A percentile compares a stretch with the other conserved stretches of the same genome.
These are phyloP conservation scores for Hansenula sp. DNA, from an alignment of 1,139 yeast species.

Conservation along the genomic window DNA sequence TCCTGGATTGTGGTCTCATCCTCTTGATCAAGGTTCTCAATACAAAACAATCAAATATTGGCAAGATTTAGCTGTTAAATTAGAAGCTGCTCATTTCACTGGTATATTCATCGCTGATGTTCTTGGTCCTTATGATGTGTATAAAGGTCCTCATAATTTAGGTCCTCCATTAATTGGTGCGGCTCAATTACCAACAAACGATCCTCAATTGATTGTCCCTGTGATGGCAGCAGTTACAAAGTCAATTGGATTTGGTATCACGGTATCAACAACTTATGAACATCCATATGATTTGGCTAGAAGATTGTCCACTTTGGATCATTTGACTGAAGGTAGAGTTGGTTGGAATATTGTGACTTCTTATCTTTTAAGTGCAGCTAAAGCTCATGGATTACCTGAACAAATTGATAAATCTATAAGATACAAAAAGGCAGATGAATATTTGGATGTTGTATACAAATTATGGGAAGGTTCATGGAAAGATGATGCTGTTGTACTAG, in stretches of 20 bases:
- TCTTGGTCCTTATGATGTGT: slow-evolving; percentile 38
- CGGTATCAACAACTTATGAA: slow-evolving; percentile 36
- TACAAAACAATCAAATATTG: slow-evolving; percentile 37
- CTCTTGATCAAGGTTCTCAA: slow-evolving; percentile 28
- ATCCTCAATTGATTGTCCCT: slow-evolving; percentile 34
- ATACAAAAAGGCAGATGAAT: slow-evolving; percentile 36
- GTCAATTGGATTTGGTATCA: slow-evolving; percentile 33
- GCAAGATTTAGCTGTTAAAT: slow-evolving; percentile 35
- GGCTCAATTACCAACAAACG: slow-evolving; percentile 36
- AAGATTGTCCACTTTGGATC: slow-evolving; percentile 34
- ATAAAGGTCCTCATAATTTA: slow-evolving; percentile 33
- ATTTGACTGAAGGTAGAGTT: slow-evolving; percentile 35
- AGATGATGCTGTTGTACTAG: slow-evolving; percentile 34
- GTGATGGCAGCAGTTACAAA: slow-evolving; percentile 37
- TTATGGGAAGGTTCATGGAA: slow-evolving; percentile 36
- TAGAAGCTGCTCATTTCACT: slow-evolving; percentile 39
- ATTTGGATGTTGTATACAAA: slow-evolving; percentile 32
- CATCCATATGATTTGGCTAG: slow-evolving; percentile 36
- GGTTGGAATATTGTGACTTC: slow-evolving; percentile 41
- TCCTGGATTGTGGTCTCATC: slow-evolving; percentile 36
- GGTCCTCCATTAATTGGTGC: slow-evolving; percentile 32
- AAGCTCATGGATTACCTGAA: slow-evolving; percentile 30
- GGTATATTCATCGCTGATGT: slow-evolving; percentile 41
- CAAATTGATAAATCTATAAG: slow-evolving; percentile 28
- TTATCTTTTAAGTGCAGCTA: slow-evolving; percentile 35